A percentile compares a stretch with the other conserved stretches of the same genome.
These are phyloP conservation scores for Plantago rigida DNA, from an alignment of 305 asterid genomes.

Conservation along the genomic window DNA sequence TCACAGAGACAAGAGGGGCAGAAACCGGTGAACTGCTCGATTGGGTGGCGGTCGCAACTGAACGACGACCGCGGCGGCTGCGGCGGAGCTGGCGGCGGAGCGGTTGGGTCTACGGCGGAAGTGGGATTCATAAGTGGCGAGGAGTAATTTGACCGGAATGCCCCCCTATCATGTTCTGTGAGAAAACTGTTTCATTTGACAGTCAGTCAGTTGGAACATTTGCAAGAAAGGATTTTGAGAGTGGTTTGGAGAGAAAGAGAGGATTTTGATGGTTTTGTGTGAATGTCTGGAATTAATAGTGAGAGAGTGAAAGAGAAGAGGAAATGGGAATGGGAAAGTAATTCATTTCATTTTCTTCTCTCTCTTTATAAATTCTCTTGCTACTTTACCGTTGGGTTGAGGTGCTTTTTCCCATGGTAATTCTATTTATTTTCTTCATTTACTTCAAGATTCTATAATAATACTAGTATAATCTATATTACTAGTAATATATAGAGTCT, in stretches of 20 bases:
- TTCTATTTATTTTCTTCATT: neutral
- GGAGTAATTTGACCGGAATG: conserved; percentile 27
- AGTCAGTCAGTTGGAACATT: neutral
- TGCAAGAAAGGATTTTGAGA: neutral
- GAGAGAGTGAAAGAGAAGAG: neutral
- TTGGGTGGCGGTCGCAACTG: conserved; percentile 87
- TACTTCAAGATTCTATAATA: too few species aligned
- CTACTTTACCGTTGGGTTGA: conserved; percentile 16
- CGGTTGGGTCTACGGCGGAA: conserved; percentile 62
- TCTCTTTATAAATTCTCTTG: conserved; percentile 23
- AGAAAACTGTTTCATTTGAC: conserved; percentile 17
- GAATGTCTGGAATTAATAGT: neutral
- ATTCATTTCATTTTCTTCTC: neutral
- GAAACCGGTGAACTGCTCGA: conserved; percentile 77
- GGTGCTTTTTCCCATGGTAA: conserved; percentile 17
- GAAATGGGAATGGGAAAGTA: neutral
- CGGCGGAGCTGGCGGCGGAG: conserved; percentile 67
- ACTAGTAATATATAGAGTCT: too few species aligned
- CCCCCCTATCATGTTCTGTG: conserved; percentile 48
- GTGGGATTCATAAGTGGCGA: conserved; percentile 71
- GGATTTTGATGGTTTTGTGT: neutral
- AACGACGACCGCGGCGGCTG: conserved; percentile 90
- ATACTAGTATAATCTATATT: too few species aligned
- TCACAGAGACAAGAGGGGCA: conserved; percentile 92
- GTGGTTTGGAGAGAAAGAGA: conserved; percentile 16